Conservation (phyloP, 805 yeast species). For the Candida berthetii region DNA sequence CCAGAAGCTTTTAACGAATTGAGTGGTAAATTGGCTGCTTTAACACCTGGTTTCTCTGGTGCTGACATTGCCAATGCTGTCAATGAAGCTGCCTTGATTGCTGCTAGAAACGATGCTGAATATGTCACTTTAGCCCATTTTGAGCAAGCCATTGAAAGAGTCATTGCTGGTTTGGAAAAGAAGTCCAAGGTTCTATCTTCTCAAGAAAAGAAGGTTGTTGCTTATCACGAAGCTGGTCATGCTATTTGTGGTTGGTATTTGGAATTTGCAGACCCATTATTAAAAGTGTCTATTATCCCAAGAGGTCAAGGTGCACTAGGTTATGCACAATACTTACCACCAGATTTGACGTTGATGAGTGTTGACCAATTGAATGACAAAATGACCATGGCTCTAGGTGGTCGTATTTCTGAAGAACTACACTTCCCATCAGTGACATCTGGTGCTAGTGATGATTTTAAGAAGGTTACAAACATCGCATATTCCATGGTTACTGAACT, state of each 20-base stretch:
- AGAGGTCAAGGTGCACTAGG: conserved; percentile 97
- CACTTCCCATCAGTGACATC: conserved; percentile 90
- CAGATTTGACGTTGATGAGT: conserved; percentile 76
- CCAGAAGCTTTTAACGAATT: conserved; percentile 40
- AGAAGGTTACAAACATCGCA: conserved; percentile 92
- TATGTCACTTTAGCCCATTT: conserved; percentile 73
- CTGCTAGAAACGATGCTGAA: conserved; percentile 78
- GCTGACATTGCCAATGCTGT: conserved; percentile 98
- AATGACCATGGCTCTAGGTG: conserved; percentile 97
- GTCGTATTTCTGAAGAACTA: conserved; percentile 92
- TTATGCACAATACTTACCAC: conserved; percentile 95
- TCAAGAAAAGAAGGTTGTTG: conserved; percentile 85
- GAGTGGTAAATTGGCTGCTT: conserved; percentile 85
- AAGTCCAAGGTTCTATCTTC: conserved; percentile 78
- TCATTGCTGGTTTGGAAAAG: conserved; percentile 92
- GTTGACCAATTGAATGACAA: conserved; percentile 78
- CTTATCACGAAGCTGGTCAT: conserved; percentile 98
- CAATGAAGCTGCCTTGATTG: conserved; percentile 95
- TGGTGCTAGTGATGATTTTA: conserved; percentile 96
- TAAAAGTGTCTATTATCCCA: conserved; percentile 95
- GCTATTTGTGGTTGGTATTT: conserved; percentile 98
- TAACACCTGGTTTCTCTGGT: conserved; percentile 98
- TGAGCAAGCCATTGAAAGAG: conserved; percentile 96
- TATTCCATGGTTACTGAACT: conserved; percentile 85
- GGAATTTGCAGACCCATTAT: conserved; percentile 84